Base-by-base conservation (phyloP, 495 filamentous ascomycete genomes). In the Bacidia gigantensis region DNA sequence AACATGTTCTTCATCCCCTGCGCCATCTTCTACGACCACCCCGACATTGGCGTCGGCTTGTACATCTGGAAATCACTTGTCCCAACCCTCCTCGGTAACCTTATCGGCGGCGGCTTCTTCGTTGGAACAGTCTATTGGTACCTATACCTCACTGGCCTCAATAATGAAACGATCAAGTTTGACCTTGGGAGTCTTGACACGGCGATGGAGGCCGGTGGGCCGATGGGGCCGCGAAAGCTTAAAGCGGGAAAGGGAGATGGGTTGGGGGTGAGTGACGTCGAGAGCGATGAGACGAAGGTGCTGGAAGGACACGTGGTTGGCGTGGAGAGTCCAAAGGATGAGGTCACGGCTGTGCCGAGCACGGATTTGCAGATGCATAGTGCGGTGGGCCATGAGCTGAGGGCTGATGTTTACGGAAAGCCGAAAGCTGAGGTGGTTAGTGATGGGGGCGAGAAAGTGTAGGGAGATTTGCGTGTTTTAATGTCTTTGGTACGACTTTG, bases 31-130 rank as follows among this genome's bases (percentile, higher is more conserved):
- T 55, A 76, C 0, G 66, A 64, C 0, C 67, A 77, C 0, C 75
- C 77, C 0, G 62, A 58, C 0, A 65, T 82, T 22, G 67, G 65
- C 0, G 68, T 76, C 7, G 68, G 70, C 1, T 61, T 80, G 45
- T 82, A 82, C 47, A 80, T 82, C 58, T 82, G 77, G 77, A 81
- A 83, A 57, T 73, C 71, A 20, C 75, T 81, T 43, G 78, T 82
- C 46, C 80, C 80, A 0, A 68, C 76, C 2, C 43, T 72, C 18
- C 50, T 82, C 18, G 78, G 78, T 2, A 83, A 81, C 56, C 70
- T 75, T 26, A 52, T 83, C n/a, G 78, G 76, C 5, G 75, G 75
- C 14, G 70, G 63, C 2, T 20, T 74, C 2, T 78, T 79, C 20
- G 57, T 59, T 12, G 54, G 39, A n/a, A 53, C 39, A 25, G 42